These are phyloP conservation scores for Fusarium sp. DNA, from an alignment of 2,329 filamentous ascomycete species.

Conservation along the genomic window DNA sequence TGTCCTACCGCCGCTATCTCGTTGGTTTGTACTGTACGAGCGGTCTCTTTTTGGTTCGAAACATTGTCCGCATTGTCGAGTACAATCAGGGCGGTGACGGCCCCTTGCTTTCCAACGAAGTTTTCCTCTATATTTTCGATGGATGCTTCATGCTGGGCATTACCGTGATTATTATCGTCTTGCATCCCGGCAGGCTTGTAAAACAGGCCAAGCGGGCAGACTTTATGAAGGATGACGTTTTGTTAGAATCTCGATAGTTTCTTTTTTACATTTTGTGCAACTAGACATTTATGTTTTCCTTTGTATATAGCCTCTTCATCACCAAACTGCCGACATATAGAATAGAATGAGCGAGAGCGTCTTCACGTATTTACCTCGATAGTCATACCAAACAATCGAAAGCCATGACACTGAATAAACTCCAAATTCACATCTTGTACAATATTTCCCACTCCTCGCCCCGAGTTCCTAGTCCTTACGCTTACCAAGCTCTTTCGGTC, in stretches of 20 bases:
- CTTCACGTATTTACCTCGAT: not conserved
- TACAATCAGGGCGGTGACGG: slow-evolving; percentile 58
- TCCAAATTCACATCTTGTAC: not conserved
- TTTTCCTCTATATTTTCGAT: slow-evolving; percentile 55
- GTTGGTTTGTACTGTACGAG: slow-evolving; percentile 56
- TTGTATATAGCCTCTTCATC: not conserved
- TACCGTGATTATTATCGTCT: slow-evolving; percentile 15
- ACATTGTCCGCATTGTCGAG: slow-evolving; percentile 61
- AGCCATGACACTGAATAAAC: not conserved
- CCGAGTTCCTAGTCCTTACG: not conserved
- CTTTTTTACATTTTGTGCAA: not conserved
- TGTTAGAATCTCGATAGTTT: not conserved
- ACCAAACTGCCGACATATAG: not conserved
- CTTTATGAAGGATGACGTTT: not conserved
- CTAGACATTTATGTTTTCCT: not conserved
- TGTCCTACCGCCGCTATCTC: not conserved
- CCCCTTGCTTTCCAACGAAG: slow-evolving; percentile 58
- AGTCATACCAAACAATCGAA: not conserved
- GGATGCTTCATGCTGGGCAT: slow-evolving; percentile 43
- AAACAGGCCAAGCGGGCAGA: not conserved
- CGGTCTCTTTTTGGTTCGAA: slow-evolving; percentile 60
- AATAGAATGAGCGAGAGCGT: not conserved
- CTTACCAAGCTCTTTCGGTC: not conserved
- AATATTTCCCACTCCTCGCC: too few species aligned
- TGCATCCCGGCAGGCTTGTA: slow-evolving; percentile 27